Conservation (phyloP, 495 filamentous ascomycete genomes). For the Glutinoglossum americanum region DNA sequence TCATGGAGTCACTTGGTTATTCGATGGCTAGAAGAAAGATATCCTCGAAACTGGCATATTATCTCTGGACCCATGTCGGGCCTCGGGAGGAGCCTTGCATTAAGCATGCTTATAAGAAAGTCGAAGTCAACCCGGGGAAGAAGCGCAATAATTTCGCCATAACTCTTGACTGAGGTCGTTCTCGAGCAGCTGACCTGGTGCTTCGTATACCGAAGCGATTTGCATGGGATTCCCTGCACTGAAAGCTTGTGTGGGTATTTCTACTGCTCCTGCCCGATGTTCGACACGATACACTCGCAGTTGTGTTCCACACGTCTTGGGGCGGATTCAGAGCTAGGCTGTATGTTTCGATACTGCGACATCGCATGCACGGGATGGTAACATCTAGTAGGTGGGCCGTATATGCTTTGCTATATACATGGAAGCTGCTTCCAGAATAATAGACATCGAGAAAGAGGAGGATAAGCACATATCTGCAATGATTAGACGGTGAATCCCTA, state of each 20-base stretch:
- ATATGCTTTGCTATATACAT: neutral
- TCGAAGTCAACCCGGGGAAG: slow-evolving; percentile 48
- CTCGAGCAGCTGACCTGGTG: neutral
- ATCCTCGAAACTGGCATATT: slow-evolving; percentile 70
- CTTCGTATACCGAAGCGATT: neutral
- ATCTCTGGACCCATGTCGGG: slow-evolving; percentile 44
- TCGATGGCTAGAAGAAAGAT: slow-evolving; percentile 38
- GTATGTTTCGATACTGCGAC: no score
- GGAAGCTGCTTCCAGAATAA: neutral
- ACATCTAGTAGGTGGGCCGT: neutral
- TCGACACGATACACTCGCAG: no score
- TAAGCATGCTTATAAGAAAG: slow-evolving; percentile 36
- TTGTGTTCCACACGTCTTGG: neutral
- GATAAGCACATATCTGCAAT: no score
- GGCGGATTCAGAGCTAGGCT: neutral
- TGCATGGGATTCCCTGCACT: neutral
- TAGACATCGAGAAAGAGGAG: neutral
- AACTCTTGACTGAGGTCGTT: slow-evolving; percentile 24
- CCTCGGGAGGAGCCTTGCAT: slow-evolving; percentile 8
- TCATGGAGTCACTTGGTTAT: slow-evolving; percentile 66
- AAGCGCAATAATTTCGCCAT: slow-evolving; percentile 80
- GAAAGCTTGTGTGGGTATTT: neutral
- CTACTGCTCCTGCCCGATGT: no score
- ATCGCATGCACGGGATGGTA: no score
- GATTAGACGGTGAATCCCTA: no score